A percentile compares a stretch with the other conserved stretches of the same genome.
Evolutionary conservation across 345 rosid genomes (phyloP).

Genomic region (Dimocarpus longan): DNA sequence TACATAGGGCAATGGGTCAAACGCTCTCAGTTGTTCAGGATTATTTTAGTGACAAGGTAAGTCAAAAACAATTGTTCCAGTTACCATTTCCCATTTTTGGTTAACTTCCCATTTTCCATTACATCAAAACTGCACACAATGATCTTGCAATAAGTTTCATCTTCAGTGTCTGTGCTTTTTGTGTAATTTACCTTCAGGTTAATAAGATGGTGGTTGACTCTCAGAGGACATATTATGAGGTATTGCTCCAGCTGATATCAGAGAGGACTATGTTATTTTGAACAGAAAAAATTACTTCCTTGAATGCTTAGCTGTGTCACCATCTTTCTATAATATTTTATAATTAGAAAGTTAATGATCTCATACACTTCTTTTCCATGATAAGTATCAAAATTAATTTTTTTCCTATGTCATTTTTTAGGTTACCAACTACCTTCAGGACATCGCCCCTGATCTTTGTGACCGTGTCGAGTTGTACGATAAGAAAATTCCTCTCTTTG

Average conservation of each 20-base stretch:
- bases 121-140: slow-evolving; percentile 9
- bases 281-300: neutral
- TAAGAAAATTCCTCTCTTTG: slow-evolving; percentile 80
- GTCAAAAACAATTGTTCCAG: slow-evolving; percentile 2
- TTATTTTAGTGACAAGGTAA: slow-evolving; percentile 82
- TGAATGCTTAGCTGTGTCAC: neutral
- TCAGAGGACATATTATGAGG: slow-evolving; percentile 95
- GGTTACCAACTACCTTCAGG: slow-evolving; percentile 97
- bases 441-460: slow-evolving; percentile 95
- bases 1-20: slow-evolving; percentile 97
- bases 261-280: neutral
- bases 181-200: slow-evolving; percentile 53
- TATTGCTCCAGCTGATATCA: slow-evolving; percentile 32
- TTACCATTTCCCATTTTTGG: slow-evolving; percentile 9
- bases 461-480: slow-evolving; percentile 78
- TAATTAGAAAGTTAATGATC: neutral
- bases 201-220: slow-evolving; percentile 91
- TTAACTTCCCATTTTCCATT: neutral
- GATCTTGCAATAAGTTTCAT: neutral
- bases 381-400: neutral
- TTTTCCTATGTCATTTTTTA: slow-evolving; percentile 34
- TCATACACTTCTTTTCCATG: slow-evolving; percentile 15
- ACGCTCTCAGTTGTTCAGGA: slow-evolving; percentile 97
- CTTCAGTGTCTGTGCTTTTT: slow-evolving; percentile 6
- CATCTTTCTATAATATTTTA: slow-evolving; percentile 3